Evolutionary conservation across 2,329 filamentous ascomycete species (phyloP).

Genomic region (Botryotinia narcissicola): DNA sequence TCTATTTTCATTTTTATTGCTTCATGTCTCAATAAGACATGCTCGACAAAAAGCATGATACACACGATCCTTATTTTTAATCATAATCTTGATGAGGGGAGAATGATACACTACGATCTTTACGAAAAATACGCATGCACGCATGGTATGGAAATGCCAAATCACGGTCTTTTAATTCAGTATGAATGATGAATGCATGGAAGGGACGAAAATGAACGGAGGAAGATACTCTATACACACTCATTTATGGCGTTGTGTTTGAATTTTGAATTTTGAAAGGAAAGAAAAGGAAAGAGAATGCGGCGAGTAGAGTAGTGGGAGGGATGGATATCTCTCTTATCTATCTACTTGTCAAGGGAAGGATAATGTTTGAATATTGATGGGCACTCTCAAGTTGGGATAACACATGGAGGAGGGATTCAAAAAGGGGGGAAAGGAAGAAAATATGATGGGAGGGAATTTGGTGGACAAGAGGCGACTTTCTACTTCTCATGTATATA

Average conservation of each 20-base stretch:
- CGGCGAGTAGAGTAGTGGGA: neutral
- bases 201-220: neutral
- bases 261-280: neutral
- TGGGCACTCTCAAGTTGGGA: neutral
- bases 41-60: neutral
- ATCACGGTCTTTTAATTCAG: constrained; percentile 4
- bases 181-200: neutral
- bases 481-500: neutral
- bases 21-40: neutral
- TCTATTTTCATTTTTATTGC: neutral
- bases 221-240: neutral
- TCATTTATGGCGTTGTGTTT: neutral
- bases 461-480: neutral
- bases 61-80: neutral
- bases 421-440: neutral
- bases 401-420: neutral
- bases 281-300: neutral
- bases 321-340: neutral
- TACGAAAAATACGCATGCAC: neutral
- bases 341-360: neutral
- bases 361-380: constrained; percentile 15
- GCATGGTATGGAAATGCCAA: neutral
- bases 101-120: neutral
- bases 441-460: neutral
- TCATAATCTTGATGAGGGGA: neutral